A percentile compares a stretch with the other conserved stretches of the same genome.
Conservation (phyloP, 331 rosid species). For the Erythrophleum ivorense region DNA sequence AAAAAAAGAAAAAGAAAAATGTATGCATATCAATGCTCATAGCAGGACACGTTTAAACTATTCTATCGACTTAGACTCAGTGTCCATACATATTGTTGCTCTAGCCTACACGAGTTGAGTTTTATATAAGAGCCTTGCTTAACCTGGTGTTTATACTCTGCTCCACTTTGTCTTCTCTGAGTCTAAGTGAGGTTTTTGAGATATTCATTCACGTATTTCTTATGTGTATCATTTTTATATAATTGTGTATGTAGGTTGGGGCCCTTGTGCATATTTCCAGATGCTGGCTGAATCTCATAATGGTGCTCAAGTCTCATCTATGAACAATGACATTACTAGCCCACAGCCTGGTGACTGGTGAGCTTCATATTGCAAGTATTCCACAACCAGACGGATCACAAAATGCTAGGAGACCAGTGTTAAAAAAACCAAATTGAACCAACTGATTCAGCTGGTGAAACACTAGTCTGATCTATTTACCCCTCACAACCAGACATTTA, state of each 20-base stretch:
- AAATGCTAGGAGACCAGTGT: slow-evolving; percentile 45
- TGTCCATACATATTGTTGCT: neutral
- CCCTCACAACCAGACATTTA: no score
- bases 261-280: slow-evolving; percentile 92
- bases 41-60: neutral
- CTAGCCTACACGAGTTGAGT: neutral
- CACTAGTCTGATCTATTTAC: no score
- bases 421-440: no score
- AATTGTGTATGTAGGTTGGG: slow-evolving; percentile 79
- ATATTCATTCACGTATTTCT: no score
- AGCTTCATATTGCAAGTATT: slow-evolving; percentile 54
- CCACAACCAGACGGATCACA: slow-evolving; percentile 56
- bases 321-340: slow-evolving; percentile 40
- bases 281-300: slow-evolving; percentile 76
- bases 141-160: neutral
- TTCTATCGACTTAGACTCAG: neutral
- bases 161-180: neutral
- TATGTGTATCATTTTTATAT: neutral
- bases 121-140: neutral
- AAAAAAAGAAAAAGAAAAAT: neutral
- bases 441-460: no score
- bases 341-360: slow-evolving; percentile 54
- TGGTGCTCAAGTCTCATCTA: slow-evolving; percentile 43
- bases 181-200: neutral
- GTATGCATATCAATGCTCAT: slow-evolving; percentile 1